Evolutionary conservation across 106 monocot genomes (phyloP).

Genomic region (Acorus calamus): DNA sequence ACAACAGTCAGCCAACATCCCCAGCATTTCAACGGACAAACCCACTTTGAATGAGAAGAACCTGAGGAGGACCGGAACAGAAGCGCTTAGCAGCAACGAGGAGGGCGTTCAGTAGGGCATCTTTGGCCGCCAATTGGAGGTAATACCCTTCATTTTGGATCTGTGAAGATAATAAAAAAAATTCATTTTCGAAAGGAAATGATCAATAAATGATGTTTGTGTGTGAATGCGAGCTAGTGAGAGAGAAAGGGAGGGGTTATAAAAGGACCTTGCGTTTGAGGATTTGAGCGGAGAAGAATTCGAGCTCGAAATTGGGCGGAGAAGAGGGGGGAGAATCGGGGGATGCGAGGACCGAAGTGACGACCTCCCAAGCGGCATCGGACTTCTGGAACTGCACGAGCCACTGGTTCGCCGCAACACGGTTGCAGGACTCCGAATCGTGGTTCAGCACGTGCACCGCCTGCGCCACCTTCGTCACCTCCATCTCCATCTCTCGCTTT

Average conservation of each 20-base stretch:
- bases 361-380: constrained; percentile 75
- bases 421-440: constrained; percentile 60
- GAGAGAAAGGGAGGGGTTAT: too few relatives aligned
- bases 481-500: constrained; percentile 16
- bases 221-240: too few relatives aligned
- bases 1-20: neutral
- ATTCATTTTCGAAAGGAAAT: too few relatives aligned
- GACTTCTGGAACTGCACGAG: constrained; percentile 83
- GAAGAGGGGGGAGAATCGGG: constrained; percentile 5
- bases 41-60: neutral
- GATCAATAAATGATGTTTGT: too few relatives aligned
- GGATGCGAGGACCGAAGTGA: constrained; percentile 63
- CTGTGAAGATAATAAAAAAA: constrained; percentile 7
- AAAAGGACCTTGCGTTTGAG: constrained; percentile 62
- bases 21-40: neutral
- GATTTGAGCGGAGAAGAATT: constrained; percentile 96
- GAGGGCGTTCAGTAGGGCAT: constrained; percentile 67
- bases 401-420: constrained; percentile 94
- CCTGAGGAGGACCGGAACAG: constrained; percentile 74
- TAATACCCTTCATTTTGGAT: constrained; percentile 66
- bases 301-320: constrained; percentile 51
- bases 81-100: constrained; percentile 59
- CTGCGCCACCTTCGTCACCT: constrained; percentile 60
- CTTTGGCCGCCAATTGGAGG: constrained; percentile 41
- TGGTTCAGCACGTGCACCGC: constrained; percentile 92